phyloP scores from a whole-genome alignment of 2,329 filamentous ascomycete genomes.

The Tolypocladium tundrense region DNA sequence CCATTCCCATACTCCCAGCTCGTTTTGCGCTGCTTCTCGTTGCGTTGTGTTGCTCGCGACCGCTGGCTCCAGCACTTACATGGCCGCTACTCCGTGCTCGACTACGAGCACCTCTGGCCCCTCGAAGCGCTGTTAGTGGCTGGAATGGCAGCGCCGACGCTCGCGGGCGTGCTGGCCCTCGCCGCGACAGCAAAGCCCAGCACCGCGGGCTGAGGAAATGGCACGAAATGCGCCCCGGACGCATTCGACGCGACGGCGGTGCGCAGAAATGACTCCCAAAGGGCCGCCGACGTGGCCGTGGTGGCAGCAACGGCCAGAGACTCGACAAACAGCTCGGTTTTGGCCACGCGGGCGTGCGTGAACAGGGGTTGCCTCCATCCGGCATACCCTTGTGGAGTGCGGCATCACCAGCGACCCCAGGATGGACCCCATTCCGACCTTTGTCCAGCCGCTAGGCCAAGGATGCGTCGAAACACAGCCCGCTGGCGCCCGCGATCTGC shows the following conservation, averaged over 20 bases:
- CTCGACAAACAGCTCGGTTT: slow-evolving; percentile 5
- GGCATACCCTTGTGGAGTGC: slow-evolving; percentile 7
- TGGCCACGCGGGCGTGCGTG: slow-evolving; percentile 8
- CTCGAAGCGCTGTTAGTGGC: background rate
- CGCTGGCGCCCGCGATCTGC: background rate
- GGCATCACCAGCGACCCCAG: slow-evolving; percentile 7
- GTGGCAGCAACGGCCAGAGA: background rate
- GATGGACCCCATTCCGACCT: slow-evolving; percentile 4
- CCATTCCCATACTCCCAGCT: slow-evolving; percentile 1
- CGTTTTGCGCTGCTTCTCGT: background rate
- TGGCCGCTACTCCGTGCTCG: background rate
- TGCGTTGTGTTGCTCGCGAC: background rate
- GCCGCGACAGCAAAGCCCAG: background rate
- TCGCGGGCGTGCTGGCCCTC: background rate
- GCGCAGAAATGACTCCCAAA: background rate
- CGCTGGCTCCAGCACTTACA: slow-evolving; percentile 1
- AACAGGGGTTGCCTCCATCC: slow-evolving; percentile 7
- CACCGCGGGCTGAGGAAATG: background rate
- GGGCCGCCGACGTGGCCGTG: background rate
- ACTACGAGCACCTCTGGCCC: background rate
- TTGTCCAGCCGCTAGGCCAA: background rate
- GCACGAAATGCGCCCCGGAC: background rate
- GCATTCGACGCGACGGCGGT: background rate
- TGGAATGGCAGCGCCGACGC: background rate
- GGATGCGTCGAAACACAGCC: background rate